phyloP scores from a whole-genome alignment of 208 protist genomes.

The Leishmania tarentolae region DNA sequence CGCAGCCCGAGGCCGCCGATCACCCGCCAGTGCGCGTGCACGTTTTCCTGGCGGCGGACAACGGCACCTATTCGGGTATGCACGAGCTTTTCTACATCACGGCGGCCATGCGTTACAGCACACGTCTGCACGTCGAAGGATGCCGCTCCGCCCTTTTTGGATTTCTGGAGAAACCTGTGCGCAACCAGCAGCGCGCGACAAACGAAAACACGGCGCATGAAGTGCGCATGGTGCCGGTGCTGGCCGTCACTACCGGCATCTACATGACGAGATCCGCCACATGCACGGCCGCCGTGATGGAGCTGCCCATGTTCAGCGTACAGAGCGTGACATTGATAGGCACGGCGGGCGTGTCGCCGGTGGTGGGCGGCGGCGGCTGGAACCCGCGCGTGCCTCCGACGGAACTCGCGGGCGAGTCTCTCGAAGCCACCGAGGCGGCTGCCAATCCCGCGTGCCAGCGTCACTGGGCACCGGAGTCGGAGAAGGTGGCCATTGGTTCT shows the following conservation, averaged over 20 bases:
- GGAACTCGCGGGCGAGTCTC: conserved; percentile 2
- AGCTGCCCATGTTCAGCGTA: conserved; percentile 44
- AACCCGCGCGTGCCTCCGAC: conserved; percentile 20
- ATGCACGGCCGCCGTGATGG: conserved; percentile 52
- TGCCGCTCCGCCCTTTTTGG: conserved; percentile 51
- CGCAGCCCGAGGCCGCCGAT: background rate
- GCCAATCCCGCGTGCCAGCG: conserved; percentile 36
- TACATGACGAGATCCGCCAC: conserved; percentile 36
- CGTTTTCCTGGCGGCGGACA: conserved; percentile 63
- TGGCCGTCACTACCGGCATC: conserved; percentile 59
- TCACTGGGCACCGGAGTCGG: conserved; percentile 20
- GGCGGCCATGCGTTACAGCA: conserved; percentile 47
- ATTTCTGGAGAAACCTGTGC: conserved; percentile 42
- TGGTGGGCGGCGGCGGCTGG: conserved; percentile 56
- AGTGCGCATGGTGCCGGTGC: conserved; percentile 36
- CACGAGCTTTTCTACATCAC: conserved; percentile 57
- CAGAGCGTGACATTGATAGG: conserved; percentile 53
- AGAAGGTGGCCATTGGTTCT: conserved; percentile 54
- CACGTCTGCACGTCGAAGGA: conserved; percentile 27
- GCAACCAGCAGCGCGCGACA: conserved; percentile 24
- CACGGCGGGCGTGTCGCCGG: conserved; percentile 56
- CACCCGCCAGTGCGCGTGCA: conserved; percentile 32
- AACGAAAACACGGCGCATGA: conserved; percentile 5
- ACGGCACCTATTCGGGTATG: conserved; percentile 56
- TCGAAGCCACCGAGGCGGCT: conserved; percentile 18